These are phyloP conservation scores for Apiospora arundinis DNA, from an alignment of 2,329 filamentous ascomycete species.

Conservation along the genomic window DNA sequence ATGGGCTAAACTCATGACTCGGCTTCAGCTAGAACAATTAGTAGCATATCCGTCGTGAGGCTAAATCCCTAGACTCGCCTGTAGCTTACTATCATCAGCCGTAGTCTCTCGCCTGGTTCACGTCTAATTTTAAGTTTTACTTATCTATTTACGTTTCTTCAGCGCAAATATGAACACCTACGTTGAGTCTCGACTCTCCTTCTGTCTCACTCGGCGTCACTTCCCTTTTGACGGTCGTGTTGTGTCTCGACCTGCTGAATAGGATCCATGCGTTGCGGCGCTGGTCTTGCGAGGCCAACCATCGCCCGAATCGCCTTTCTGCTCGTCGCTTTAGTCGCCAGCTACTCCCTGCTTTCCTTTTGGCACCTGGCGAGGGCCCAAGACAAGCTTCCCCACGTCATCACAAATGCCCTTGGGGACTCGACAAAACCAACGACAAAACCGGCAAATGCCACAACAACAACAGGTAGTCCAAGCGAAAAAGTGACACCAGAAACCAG, in stretches of 20 bases:
- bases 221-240: not conserved
- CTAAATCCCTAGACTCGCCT: no score
- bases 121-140: no score
- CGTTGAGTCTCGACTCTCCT: no score
- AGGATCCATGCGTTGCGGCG: not conserved
- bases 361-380: not conserved
- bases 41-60: no score
- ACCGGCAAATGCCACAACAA: not conserved
- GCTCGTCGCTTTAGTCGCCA: not conserved
- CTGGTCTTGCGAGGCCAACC: not conserved
- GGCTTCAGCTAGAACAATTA: no score
- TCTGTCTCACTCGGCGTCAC: not conserved
- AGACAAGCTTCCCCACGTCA: not conserved
- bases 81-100: no score
- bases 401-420: not conserved
- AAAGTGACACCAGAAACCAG: not conserved
- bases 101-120: no score
- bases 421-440: not conserved
- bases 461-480: not conserved
- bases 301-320: not conserved
- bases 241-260: not conserved
- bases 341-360: not conserved
- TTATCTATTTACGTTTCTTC: no score
- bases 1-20: no score
- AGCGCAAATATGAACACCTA: no score